A percentile compares a stretch with the other conserved stretches of the same genome.
Evolutionary conservation across 2,329 filamentous ascomycete genomes (phyloP).

Genomic region (Verticillium nubilum): DNA sequence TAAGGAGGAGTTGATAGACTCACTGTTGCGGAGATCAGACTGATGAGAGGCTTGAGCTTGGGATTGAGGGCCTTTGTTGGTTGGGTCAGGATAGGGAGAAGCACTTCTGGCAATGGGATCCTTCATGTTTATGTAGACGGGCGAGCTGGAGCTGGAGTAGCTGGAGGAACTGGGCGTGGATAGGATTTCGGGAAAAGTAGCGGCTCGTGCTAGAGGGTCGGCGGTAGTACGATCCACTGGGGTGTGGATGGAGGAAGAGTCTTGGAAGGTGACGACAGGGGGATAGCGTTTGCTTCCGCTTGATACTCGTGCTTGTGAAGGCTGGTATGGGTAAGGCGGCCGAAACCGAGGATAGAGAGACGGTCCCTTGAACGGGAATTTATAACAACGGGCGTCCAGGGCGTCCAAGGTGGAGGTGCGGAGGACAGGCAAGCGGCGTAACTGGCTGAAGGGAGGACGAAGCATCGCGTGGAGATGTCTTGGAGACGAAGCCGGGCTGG

Average conservation of each 20-base stretch:
- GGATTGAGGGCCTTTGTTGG: slow-evolving; percentile 33
- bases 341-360: neutral
- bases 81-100: slow-evolving; percentile 32
- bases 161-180: neutral
- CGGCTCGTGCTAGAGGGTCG: neutral
- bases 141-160: neutral
- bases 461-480: neutral
- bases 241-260: neutral
- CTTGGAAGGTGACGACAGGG: neutral
- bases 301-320: neutral
- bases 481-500: neutral
- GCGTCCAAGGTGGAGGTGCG: neutral
- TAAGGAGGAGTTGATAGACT: slow-evolving; percentile 17
- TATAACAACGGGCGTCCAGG: neutral
- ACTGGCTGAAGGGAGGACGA: neutral
- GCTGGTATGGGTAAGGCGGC: neutral
- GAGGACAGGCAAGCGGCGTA: neutral
- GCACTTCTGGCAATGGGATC: slow-evolving; percentile 31
- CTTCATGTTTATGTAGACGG: slow-evolving; percentile 29
- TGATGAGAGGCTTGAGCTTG: slow-evolving; percentile 26
- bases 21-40: slow-evolving; percentile 34
- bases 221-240: neutral
- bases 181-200: slow-evolving; percentile 8
- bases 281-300: neutral
- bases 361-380: neutral